Percentiles rank a stretch among this genome's conserved stretches.
Evolutionary conservation across 164 flowering plant genomes (phyloP).

Genomic region (Vitis rotundifolia): DNA sequence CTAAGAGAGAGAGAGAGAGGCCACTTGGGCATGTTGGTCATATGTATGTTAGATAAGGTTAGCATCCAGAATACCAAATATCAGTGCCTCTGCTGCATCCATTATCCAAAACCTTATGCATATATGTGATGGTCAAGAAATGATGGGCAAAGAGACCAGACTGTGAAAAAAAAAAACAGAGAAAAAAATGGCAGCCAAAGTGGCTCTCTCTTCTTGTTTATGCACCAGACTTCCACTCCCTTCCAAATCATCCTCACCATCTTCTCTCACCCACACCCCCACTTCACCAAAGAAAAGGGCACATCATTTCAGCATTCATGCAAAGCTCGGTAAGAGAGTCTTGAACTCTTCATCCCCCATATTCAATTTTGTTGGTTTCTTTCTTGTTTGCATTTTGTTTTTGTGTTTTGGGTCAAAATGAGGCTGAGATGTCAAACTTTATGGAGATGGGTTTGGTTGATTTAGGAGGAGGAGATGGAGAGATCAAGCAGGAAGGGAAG

Average conservation of each 20-base stretch:
- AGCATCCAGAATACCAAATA: conserved; percentile 3
- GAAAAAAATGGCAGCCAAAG: conserved; percentile 37
- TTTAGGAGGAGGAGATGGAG: conserved; percentile 71
- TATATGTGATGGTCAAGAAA: conserved; percentile 4
- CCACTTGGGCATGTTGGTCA: conserved; percentile 3
- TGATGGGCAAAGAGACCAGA: background rate
- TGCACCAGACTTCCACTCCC: conserved; percentile 18
- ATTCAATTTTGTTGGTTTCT: background rate
- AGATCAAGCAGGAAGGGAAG: conserved; percentile 55
- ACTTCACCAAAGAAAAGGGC: conserved; percentile 21
- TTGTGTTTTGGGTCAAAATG: background rate
- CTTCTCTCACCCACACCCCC: conserved; percentile 7
- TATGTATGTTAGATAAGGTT: conserved; percentile 16
- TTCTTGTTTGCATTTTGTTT: background rate
- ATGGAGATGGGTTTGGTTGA: conserved; percentile 4
- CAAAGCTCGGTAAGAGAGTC: conserved; percentile 43
- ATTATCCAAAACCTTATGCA: conserved; percentile 17
- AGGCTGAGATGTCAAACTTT: background rate
- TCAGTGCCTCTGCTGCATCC: conserved; percentile 2
- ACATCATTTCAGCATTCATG: conserved; percentile 40
- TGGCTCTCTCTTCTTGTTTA: conserved; percentile 38
- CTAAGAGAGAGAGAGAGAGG: background rate
- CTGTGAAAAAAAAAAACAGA: background rate
- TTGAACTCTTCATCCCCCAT: background rate
- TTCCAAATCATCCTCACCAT: conserved; percentile 20